phyloP scores from a whole-genome alignment of 2,329 filamentous ascomycete species.

The Pezizomycotina sp. region DNA sequence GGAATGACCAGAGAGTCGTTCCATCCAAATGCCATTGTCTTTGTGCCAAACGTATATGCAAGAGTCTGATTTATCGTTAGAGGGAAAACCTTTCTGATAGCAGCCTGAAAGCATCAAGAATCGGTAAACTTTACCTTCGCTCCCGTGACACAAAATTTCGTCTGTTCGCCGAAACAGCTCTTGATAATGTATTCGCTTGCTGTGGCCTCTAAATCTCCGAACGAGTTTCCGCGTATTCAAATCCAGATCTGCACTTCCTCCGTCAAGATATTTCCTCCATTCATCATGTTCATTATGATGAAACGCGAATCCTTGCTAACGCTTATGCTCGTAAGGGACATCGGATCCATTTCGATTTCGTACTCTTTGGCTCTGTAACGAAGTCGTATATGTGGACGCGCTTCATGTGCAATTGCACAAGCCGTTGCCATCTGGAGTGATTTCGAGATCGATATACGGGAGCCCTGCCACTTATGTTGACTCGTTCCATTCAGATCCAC shows the following conservation, averaged over 20 bases:
- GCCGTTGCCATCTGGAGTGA: slow-evolving; percentile 62
- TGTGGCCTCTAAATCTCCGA: slow-evolving; percentile 58
- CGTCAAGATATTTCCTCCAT: too few species aligned
- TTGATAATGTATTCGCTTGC: slow-evolving; percentile 68
- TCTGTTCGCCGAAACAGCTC: slow-evolving; percentile 68
- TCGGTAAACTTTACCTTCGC: slow-evolving; percentile 48
- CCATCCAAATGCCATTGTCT: slow-evolving; percentile 57
- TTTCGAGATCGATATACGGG: slow-evolving; percentile 67
- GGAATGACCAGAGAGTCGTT: slow-evolving; percentile 57
- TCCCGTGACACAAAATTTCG: slow-evolving; percentile 84
- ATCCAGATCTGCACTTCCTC: slow-evolving; percentile 59
- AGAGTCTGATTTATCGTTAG: slow-evolving; percentile 36
- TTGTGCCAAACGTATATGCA: slow-evolving; percentile 81
- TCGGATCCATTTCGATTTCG: slow-evolving; percentile 50
- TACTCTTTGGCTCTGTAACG: slow-evolving; percentile 55
- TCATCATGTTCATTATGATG: slow-evolving; percentile 65
- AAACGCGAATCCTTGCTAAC: slow-evolving; percentile 68
- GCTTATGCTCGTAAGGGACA: slow-evolving; percentile 54
- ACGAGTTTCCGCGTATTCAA: slow-evolving; percentile 55
- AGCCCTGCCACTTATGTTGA: slow-evolving; percentile 50
- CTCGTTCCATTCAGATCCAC: slow-evolving; percentile 48
- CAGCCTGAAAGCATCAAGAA: background rate
- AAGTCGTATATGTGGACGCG: slow-evolving; percentile 72
- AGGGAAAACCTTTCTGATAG: slow-evolving; percentile 2
- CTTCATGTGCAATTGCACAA: slow-evolving; percentile 55